These are phyloP conservation scores for Metarhizium humberi DNA, from an alignment of 2,329 filamentous ascomycete species.

Conservation along the genomic window DNA sequence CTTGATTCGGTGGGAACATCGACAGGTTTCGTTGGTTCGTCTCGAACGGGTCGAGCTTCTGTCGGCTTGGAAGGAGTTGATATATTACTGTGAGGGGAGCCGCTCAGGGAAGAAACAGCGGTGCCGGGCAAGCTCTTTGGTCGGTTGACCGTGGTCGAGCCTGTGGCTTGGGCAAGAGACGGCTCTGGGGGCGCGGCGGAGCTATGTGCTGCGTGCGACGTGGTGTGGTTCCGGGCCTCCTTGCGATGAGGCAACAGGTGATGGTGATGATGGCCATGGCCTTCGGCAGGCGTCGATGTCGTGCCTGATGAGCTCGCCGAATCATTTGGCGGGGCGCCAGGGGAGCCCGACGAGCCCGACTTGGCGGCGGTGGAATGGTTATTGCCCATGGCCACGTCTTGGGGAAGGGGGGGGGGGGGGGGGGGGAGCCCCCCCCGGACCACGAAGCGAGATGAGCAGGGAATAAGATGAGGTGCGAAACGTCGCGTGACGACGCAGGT, in stretches of 20 bases:
- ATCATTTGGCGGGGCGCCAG: slow-evolving; percentile 11
- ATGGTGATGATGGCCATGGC: slow-evolving; percentile 7
- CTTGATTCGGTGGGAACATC: slow-evolving; percentile 40
- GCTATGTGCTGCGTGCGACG: slow-evolving; percentile 44
- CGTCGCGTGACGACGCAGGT: slow-evolving; percentile 5
- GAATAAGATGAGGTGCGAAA: background rate
- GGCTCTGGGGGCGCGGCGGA: slow-evolving; percentile 52
- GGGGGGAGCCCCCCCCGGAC: too few species aligned
- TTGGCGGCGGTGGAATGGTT: slow-evolving; percentile 29
- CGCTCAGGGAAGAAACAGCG: slow-evolving; percentile 39
- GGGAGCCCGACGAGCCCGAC: slow-evolving; percentile 22
- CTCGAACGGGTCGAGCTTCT: slow-evolving; percentile 16
- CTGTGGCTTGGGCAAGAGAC: slow-evolving; percentile 51
- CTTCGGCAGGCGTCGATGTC: slow-evolving; percentile 3
- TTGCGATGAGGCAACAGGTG: slow-evolving; percentile 23
- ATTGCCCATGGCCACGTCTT: slow-evolving; percentile 25
- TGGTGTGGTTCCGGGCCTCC: slow-evolving; percentile 38
- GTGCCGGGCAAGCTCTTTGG: slow-evolving; percentile 38
- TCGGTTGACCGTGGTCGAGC: slow-evolving; percentile 40
- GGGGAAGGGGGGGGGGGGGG: background rate
- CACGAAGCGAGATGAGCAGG: background rate
- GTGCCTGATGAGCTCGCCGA: slow-evolving; percentile 13
- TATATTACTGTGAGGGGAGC: slow-evolving; percentile 32
- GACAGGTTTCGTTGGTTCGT: slow-evolving; percentile 45
- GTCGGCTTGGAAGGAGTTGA: slow-evolving; percentile 18